These are phyloP conservation scores for Ceratocystis diversiconidia DNA, from an alignment of 2,329 filamentous ascomycete species.

Conservation along the genomic window DNA sequence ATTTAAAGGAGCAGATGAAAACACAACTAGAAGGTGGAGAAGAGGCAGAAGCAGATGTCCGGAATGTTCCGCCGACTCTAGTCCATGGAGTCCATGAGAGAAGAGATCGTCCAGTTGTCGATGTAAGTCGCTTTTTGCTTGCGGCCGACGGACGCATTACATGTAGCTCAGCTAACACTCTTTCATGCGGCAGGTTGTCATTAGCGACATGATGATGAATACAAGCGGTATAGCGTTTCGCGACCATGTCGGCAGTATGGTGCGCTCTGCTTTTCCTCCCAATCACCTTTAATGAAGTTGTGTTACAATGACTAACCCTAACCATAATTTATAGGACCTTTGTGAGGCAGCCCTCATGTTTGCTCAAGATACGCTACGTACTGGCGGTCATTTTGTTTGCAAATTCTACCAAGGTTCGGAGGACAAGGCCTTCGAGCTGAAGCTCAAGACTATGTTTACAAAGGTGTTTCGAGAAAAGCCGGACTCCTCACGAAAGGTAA, in stretches of 20 bases:
- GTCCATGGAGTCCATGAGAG: neutral
- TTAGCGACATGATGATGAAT: conserved; percentile 99
- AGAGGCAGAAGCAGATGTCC: conserved; percentile 19
- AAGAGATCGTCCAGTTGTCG: neutral
- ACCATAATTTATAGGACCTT: conserved; percentile 50
- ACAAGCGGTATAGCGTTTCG: conserved; percentile 76
- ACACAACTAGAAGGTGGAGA: conserved; percentile 19
- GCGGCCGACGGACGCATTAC: neutral
- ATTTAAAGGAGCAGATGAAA: conserved; percentile 19
- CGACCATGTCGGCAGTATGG: conserved; percentile 92
- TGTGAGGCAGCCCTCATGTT: conserved; percentile 72
- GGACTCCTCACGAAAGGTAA: conserved; percentile 71
- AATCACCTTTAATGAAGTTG: conserved; percentile 6
- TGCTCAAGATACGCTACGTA: conserved; percentile 65
- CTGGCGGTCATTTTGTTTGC: conserved; percentile 83
- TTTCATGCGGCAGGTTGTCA: conserved; percentile 46
- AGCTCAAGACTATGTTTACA: conserved; percentile 60
- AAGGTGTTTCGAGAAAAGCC: conserved; percentile 82
- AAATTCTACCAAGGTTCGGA: conserved; percentile 93
- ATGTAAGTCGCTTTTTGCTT: conserved; percentile 7
- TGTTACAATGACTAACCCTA: neutral
- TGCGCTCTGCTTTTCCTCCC: conserved; percentile 32
- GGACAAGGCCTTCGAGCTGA: conserved; percentile 63
- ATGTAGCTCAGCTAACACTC: neutral
- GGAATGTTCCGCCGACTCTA: neutral